These are phyloP conservation scores for Boletus vinaceobasis DNA, from an alignment of 768 basidiomycete genomes.

Conservation along the genomic window DNA sequence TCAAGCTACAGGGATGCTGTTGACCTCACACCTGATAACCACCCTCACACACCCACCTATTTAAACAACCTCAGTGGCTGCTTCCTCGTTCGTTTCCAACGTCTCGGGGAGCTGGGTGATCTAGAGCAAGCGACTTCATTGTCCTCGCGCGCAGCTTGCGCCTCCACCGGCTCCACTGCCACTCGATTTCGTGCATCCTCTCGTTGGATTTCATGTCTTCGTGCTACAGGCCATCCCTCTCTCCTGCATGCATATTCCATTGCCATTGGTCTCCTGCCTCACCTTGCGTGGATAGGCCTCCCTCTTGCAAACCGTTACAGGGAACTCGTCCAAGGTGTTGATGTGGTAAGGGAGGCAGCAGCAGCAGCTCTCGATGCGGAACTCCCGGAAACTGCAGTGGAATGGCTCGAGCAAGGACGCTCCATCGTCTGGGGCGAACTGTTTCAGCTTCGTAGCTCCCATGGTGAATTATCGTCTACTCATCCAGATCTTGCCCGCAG, in stretches of 20 bases:
- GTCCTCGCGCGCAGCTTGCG: no score
- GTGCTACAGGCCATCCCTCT: neutral
- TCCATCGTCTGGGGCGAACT: conserved; percentile 13
- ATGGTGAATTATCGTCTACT: conserved; percentile 2
- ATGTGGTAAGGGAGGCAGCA: conserved; percentile 8
- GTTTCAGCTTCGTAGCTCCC: conserved; percentile 10
- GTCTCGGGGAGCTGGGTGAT: no score
- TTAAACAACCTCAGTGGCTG: no score
- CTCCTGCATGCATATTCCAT: neutral
- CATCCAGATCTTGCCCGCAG: conserved; percentile 6
- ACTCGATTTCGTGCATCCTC: no score
- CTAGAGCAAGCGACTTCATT: no score
- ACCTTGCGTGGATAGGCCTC: neutral
- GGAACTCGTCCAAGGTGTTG: neutral
- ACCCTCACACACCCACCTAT: no score
- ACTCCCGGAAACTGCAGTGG: conserved; percentile 4
- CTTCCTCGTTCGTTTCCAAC: no score
- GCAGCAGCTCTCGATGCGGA: conserved; percentile 1
- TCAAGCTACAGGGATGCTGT: no score
- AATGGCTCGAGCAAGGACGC: conserved; percentile 19
- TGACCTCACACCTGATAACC: no score
- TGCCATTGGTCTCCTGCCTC: neutral
- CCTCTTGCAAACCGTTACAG: neutral
- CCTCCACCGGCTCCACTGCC: no score
- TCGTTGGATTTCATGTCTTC: neutral